A percentile compares a stretch with the other conserved stretches of the same genome.
These are phyloP conservation scores for Dryadomyces quercivorus DNA, from an alignment of 2,329 filamentous ascomycete genomes.

Conservation along the genomic window DNA sequence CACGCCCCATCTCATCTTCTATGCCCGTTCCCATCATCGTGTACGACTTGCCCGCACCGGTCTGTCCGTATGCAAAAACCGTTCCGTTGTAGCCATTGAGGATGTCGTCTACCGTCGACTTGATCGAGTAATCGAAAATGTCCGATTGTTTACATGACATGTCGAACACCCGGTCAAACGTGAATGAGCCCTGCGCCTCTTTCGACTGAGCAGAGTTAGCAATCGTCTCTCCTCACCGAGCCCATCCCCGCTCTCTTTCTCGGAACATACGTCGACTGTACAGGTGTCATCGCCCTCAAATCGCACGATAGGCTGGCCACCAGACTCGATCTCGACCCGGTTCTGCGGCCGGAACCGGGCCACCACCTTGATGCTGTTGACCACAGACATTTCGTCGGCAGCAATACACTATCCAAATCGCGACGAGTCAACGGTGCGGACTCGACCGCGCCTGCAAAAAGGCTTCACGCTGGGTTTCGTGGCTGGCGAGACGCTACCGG, in stretches of 20 bases:
- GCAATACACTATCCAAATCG: neutral
- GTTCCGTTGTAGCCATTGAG: slow-evolving; percentile 98
- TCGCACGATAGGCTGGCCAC: slow-evolving; percentile 80
- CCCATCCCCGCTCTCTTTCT: neutral
- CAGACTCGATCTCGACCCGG: slow-evolving; percentile 78
- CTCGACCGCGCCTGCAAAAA: neutral
- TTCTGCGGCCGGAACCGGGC: slow-evolving; percentile 97
- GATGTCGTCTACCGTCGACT: slow-evolving; percentile 91
- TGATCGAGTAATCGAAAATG: slow-evolving; percentile 97
- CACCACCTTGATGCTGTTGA: slow-evolving; percentile 73
- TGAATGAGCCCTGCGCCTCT: slow-evolving; percentile 77
- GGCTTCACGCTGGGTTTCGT: neutral
- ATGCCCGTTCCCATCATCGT: slow-evolving; percentile 98
- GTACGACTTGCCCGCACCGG: slow-evolving; percentile 95
- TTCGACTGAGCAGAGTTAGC: slow-evolving; percentile 47
- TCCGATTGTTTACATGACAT: slow-evolving; percentile 84
- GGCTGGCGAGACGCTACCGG: neutral
- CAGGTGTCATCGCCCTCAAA: slow-evolving; percentile 89
- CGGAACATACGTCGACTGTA: slow-evolving; percentile 59
- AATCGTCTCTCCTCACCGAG: neutral
- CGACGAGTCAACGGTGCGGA: neutral
- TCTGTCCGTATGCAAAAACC: slow-evolving; percentile 97
- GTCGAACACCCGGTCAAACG: slow-evolving; percentile 94
- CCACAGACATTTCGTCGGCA: slow-evolving; percentile 36
- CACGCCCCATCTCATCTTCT: slow-evolving; percentile 74